Evolutionary conservation across 2,329 filamentous ascomycete species (phyloP).

Genomic region (Venturiaceae sp.): DNA sequence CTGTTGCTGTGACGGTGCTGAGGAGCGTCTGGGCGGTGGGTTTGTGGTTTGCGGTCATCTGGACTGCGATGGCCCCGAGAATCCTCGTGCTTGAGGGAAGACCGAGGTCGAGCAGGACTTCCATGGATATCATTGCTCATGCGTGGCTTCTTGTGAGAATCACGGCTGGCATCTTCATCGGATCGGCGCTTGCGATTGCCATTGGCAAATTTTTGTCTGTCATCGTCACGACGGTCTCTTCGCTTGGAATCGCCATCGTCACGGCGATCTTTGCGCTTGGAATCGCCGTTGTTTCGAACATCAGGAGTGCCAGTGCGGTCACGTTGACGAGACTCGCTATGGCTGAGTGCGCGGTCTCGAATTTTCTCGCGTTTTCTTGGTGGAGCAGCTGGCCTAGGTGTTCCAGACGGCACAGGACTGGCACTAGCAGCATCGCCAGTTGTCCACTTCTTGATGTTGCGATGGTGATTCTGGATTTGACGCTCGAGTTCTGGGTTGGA

Average conservation of each 20-base stretch:
- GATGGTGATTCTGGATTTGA: conserved; percentile 84
- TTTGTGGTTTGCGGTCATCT: conserved; percentile 1
- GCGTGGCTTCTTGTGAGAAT: neutral
- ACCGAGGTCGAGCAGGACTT: neutral
- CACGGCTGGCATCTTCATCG: neutral
- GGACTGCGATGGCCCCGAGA: neutral
- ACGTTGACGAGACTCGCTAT: conserved; percentile 21
- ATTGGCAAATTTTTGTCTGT: conserved; percentile 4
- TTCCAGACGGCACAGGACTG: neutral
- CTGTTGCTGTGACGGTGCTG: neutral
- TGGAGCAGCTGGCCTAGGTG: neutral
- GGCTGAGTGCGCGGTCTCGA: conserved; percentile 24
- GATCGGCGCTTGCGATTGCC: neutral
- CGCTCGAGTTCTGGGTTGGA: conserved; percentile 67
- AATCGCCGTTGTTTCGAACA: conserved; percentile 25
- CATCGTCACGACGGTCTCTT: conserved; percentile 6
- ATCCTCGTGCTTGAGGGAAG: neutral
- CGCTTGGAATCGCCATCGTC: neutral
- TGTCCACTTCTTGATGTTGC: conserved; percentile 47
- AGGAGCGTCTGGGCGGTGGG: neutral
- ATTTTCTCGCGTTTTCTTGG: conserved; percentile 26
- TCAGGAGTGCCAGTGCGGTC: conserved; percentile 33
- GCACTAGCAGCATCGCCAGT: neutral
- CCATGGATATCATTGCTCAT: conserved; percentile 1
- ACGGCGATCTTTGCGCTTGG: neutral